A percentile compares a stretch with the other conserved stretches of the same genome.
phyloP scores from a whole-genome alignment of 345 rosid species.

The Melaleuca alternifolia region DNA sequence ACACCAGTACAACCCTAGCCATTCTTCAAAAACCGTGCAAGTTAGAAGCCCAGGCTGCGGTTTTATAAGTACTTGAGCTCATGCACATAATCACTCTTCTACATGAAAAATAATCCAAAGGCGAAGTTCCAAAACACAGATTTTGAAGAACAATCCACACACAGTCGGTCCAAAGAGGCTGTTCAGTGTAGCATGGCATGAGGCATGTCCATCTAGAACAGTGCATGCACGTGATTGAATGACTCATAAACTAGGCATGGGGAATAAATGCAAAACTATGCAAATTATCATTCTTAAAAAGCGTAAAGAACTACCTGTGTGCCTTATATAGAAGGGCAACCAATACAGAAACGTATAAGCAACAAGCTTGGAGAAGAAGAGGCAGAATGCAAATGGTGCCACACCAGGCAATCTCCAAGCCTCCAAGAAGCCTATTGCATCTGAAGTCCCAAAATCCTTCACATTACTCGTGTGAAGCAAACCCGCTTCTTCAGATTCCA shows the following conservation, averaged over 20 bases:
- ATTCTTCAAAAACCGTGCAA: background rate
- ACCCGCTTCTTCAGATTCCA: constrained; percentile 47
- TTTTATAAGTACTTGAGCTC: background rate
- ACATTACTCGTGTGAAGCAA: constrained; percentile 16
- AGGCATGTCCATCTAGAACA: background rate
- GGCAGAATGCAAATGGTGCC: constrained; percentile 72
- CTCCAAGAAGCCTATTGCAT: constrained; percentile 68
- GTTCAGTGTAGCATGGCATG: background rate
- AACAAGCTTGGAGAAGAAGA: constrained; percentile 87
- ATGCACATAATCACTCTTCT: background rate
- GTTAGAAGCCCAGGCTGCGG: background rate
- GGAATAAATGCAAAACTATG: background rate
- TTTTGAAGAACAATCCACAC: background rate
- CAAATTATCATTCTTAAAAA: background rate
- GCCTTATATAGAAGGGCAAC: constrained; percentile 85
- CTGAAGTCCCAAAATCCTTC: constrained; percentile 14
- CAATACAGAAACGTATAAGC: constrained; percentile 92
- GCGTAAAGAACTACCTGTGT: constrained; percentile 43
- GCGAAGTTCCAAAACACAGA: background rate
- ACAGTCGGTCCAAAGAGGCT: background rate
- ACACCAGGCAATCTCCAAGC: constrained; percentile 96
- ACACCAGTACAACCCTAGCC: background rate
- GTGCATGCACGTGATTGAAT: background rate
- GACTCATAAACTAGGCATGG: background rate
- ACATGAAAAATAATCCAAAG: background rate